Percentiles rank a stretch among this genome's conserved stretches.
phyloP scores from a whole-genome alignment of 176 grass and related monocot genomes.

The Phyllostachys edulis region DNA sequence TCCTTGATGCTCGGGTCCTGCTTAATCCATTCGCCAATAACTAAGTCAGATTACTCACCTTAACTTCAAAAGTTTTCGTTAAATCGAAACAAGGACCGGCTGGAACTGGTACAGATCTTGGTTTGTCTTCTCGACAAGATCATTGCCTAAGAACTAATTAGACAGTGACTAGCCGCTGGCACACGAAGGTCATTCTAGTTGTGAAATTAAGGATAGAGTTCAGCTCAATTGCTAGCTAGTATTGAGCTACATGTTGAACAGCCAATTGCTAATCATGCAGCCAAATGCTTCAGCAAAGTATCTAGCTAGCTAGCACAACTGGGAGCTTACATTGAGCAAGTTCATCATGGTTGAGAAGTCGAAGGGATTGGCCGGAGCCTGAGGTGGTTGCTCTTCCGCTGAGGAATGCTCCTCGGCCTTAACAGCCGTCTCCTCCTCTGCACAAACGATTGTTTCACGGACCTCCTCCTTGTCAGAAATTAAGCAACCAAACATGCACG shows the following conservation, averaged over 20 bases:
- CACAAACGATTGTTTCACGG: neutral
- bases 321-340: slow-evolving; percentile 70
- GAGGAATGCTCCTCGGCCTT: slow-evolving; percentile 42
- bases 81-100: too few relatives aligned
- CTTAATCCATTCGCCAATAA: neutral
- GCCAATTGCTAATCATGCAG: neutral
- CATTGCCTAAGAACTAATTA: neutral
- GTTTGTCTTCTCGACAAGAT: neutral
- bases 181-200: neutral
- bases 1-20: slow-evolving; percentile 94
- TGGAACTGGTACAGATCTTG: neutral
- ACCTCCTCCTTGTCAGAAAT: neutral
- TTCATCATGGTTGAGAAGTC: slow-evolving; percentile 88
- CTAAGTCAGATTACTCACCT: neutral
- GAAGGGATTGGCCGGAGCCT: slow-evolving; percentile 53
- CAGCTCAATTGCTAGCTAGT: neutral
- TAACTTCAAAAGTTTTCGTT: too few relatives aligned
- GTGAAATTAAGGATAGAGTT: neutral
- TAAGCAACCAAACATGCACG: neutral
- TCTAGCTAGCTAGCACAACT: neutral
- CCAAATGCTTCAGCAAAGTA: neutral
- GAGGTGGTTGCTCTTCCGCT: slow-evolving; percentile 16
- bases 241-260: neutral
- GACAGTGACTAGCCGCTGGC: neutral
- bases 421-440: slow-evolving; percentile 59